These are phyloP conservation scores for Verbascum thapsus DNA, from an alignment of 257 asterid species.

Conservation along the genomic window DNA sequence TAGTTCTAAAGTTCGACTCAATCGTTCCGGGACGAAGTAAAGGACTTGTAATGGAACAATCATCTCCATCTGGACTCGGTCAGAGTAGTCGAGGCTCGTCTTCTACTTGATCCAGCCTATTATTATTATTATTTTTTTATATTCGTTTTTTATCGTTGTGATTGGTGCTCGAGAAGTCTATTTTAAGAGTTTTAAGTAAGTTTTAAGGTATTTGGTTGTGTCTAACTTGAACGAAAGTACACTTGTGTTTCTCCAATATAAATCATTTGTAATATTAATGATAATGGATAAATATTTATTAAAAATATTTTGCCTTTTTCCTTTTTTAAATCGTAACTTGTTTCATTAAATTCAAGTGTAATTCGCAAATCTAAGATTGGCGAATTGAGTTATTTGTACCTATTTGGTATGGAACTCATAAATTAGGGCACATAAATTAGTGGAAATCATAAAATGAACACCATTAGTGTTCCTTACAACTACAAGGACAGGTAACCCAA, in stretches of 20 bases:
- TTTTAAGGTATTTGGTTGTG: constrained; percentile 25
- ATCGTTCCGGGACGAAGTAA: too few relatives aligned
- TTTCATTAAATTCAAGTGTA: too few relatives aligned
- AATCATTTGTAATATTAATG: constrained; percentile 24
- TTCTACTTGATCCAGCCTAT: constrained; percentile 41
- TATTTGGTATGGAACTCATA: too few relatives aligned
- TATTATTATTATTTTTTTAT: not conserved
- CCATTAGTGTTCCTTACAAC: constrained; percentile 25
- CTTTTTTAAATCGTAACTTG: not conserved
- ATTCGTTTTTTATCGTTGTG: constrained; percentile 25
- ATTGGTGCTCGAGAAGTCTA: constrained; percentile 52
- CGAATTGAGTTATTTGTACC: too few relatives aligned
- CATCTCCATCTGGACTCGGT: constrained; percentile 62
- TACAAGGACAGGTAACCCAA: constrained; percentile 22
- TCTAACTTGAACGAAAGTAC: constrained; percentile 24
- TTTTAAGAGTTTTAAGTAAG: constrained; percentile 16
- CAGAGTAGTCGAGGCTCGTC: constrained; percentile 41
- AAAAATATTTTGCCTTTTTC: not conserved
- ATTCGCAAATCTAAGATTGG: too few relatives aligned
- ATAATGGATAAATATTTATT: constrained; percentile 28
- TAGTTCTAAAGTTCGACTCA: too few relatives aligned
- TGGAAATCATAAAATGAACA: constrained; percentile 34
- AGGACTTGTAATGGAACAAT: constrained; percentile 53
- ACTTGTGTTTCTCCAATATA: constrained; percentile 24
- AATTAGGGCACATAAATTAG: constrained; percentile 39